Evolutionary conservation across 1,284 basidiomycete genomes (phyloP).

Genomic region (Leucoagaricus sp.): DNA sequence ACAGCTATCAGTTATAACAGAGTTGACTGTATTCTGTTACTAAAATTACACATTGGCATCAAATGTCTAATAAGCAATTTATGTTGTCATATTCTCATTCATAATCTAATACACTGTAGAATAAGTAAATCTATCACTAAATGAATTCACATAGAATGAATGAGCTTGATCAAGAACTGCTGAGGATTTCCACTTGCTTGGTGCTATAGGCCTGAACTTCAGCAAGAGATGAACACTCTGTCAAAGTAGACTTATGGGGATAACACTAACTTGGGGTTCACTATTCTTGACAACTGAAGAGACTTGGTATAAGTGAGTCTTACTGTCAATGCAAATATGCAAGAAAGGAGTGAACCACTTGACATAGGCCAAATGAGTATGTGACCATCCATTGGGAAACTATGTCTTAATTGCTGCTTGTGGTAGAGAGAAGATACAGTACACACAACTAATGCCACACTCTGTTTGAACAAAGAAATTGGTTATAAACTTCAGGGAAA

Average conservation of each 20-base stretch:
- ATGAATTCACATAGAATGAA: slow-evolving; percentile 8
- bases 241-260: slow-evolving; percentile 1
- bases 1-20: too few species aligned
- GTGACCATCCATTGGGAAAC: slow-evolving; percentile 9
- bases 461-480: not conserved
- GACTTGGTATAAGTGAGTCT: not conserved
- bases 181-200: slow-evolving; percentile 3
- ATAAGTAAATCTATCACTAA: slow-evolving; percentile 4
- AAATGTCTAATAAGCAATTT: too few species aligned
- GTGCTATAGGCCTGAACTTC: slow-evolving; percentile 6
- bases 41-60: too few species aligned
- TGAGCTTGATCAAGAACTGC: slow-evolving; percentile 5
- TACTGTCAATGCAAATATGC: not conserved
- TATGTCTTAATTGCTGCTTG: slow-evolving; percentile 3
- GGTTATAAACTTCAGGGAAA: not conserved
- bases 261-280: not conserved
- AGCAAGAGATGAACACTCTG: slow-evolving; percentile 13
- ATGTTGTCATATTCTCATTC: too few species aligned
- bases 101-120: not conserved
- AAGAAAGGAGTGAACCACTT: slow-evolving; percentile 31
- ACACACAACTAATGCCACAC: slow-evolving; percentile 19
- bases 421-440: slow-evolving; percentile 25
- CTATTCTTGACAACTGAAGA: not conserved
- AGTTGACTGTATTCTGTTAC: too few species aligned
- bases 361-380: slow-evolving; percentile 20